Evolutionary conservation across 108 stramenopile genomes (phyloP).

Genomic region (Nannochloropsis salina): DNA sequence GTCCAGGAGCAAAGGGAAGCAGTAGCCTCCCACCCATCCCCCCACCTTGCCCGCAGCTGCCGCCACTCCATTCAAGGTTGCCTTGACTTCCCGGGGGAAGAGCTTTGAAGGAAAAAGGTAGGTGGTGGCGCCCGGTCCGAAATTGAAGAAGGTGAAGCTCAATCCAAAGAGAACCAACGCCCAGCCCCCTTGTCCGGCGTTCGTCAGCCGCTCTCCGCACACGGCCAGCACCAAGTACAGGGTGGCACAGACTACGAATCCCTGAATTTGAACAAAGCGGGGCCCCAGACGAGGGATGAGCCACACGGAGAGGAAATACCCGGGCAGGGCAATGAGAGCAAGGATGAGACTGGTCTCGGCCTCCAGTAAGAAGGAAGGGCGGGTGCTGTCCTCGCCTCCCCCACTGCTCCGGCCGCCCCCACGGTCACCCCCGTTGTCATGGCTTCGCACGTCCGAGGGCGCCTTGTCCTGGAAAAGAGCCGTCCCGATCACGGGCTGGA

Average conservation of each 20-base stretch:
- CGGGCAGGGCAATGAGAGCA: not conserved
- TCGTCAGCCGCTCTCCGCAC: not conserved
- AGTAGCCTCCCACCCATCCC: not conserved
- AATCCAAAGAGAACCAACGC: not conserved
- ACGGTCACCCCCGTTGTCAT: not conserved
- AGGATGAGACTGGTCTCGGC: not conserved
- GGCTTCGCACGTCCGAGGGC: too few relatives aligned
- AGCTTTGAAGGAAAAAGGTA: not conserved
- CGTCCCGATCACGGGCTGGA: not conserved
- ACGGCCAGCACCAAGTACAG: not conserved
- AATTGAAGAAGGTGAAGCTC: not conserved
- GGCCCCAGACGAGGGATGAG: not conserved
- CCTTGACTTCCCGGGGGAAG: constrained; percentile 18
- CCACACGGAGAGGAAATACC: not conserved
- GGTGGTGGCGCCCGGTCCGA: constrained; percentile 17
- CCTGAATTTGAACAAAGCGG: not conserved
- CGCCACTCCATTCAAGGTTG: constrained; percentile 20
- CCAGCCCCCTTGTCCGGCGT: not conserved
- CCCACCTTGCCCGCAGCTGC: constrained; percentile 22
- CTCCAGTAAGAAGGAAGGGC: not conserved
- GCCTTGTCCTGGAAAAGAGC: not conserved
- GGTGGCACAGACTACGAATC: not conserved
- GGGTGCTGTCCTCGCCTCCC: not conserved
- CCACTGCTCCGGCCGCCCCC: not conserved
- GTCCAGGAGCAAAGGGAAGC: not conserved